Evolutionary conservation across 768 basidiomycete species (phyloP), one percentile per base, ranked within the genome.

Genomic region (Clavaria fumosa): DNA sequence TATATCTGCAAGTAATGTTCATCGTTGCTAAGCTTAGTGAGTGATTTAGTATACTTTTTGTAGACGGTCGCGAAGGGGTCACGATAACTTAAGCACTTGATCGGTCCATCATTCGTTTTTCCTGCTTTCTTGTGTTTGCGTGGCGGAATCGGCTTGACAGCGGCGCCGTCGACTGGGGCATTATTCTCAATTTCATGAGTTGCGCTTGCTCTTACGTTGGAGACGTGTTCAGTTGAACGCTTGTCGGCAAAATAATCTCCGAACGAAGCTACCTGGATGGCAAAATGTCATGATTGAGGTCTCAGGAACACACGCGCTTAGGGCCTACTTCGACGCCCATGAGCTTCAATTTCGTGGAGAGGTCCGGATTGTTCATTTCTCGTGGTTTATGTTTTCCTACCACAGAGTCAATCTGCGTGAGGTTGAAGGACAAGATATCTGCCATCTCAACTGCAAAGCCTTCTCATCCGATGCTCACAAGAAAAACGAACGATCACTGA

Each of bases 51-150:
- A 38, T 38, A 38, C 57, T 80, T 82, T 56, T 82, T 81, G 60
- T 82, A 84, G 6, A 71, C 66, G 2, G 61, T 62, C n/a, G 63
- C 59, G 52, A 84, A 80, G 0, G 80, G 80, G 48, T 84, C 81
- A 32, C 70, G 63, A 52, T 82, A 84, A 3, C 67, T 67, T 27
- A 83, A 55, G 35, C 69, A 70, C 46, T 75, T 69, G 47, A 76
- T 59, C 0, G 69, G 62, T 18, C 47, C 53, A 23, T 55, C 54
- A 3, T 34, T 43, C 23, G 44, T 50, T n/a, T 43, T 39, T 23
- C 38, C 47, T 21, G 43, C 36, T 28, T 18, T 39, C 17, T 37
- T 37, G 31, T 45, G 14, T 4, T 17, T 5, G 14, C 23, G 20
- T 36, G 12, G n/a, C 18, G 53, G 47, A 15, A 43, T 41, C 31